Conservation (phyloP, 345 rosid species). For the Lepidium africanum region DNA sequence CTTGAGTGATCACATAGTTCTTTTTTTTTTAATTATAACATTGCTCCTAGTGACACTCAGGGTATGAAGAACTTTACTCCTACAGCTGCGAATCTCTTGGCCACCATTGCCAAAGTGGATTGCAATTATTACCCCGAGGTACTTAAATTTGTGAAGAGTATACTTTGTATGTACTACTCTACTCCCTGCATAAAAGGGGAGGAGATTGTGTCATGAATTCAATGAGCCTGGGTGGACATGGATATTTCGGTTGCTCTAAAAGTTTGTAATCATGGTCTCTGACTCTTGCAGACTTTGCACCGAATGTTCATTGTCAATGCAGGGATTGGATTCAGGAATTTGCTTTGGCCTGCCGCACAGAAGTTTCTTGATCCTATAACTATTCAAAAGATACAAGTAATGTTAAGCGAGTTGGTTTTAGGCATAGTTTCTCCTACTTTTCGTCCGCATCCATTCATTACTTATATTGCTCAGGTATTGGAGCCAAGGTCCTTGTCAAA, state of each 20-base stretch:
- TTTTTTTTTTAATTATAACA: neutral
- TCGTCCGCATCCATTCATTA: neutral
- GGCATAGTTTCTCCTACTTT: neutral
- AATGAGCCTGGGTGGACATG: conserved; percentile 6
- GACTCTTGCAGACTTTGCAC: conserved; percentile 67
- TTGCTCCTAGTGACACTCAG: conserved; percentile 28
- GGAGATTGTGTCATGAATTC: neutral
- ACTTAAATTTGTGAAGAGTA: conserved; percentile 13
- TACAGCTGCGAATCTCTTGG: conserved; percentile 73
- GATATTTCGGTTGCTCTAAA: conserved; percentile 18
- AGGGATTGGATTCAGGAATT: conserved; percentile 84
- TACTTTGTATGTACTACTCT: neutral
- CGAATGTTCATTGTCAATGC: conserved; percentile 94
- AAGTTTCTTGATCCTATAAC: conserved; percentile 81
- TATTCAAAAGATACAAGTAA: conserved; percentile 77
- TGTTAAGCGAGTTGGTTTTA: conserved; percentile 9
- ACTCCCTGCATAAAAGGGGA: neutral
- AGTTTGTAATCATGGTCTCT: conserved; percentile 30
- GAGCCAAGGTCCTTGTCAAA: conserved; percentile 69
- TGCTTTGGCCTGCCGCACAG: conserved; percentile 98
- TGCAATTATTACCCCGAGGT: conserved; percentile 91
- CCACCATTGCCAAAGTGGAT: conserved; percentile 72
- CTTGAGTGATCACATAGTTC: neutral
- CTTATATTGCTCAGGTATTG: conserved; percentile 53
- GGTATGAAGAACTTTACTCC: conserved; percentile 81